Evolutionary conservation across 768 basidiomycete genomes (phyloP), one percentile per base, ranked within the genome.

Genomic region (Calocera cornea): DNA sequence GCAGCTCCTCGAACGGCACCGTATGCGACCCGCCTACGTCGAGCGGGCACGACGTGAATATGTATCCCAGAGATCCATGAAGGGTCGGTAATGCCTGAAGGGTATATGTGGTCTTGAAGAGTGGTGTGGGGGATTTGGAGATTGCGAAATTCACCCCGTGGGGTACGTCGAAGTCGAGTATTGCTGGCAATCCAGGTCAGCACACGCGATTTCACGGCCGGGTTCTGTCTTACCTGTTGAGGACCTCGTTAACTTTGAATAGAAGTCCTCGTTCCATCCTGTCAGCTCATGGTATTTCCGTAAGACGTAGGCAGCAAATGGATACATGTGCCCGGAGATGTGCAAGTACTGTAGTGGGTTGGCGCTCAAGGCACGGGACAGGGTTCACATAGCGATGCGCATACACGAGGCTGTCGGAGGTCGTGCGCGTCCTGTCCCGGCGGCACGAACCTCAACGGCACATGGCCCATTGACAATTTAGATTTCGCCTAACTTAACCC

Each of bases 211-310:
- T 11, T 29, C 2, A n/a, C 27, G n/a, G 38, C 54, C 1, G 68
- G n/a, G 41, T 69, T 36, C 31, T 64, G 19, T 41, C 75, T 34
- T 68, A 95, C 93, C 90, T 78, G 84, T 87, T 1, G 94, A 95
- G 38, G 92, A 90, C 66, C 91, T 85, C 0, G 92, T 97, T 49
- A 98, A 72, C 71, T 95, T 92, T 1, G 89, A 85, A 73, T 92
- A 97, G 24, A 95, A 80, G 73, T 97, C 95, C 75, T 95, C 92
- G 72, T 93, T 94, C 95, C 95, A 98, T 69, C 92, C 90, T 34
- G 92, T 97, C n/a, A 86, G 86, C 71, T 84, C 83, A 80, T 92
- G 94, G 77, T 95, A 97, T 75, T 83, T 87, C 70, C 89, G 87
- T 40, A 97, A 81, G 67, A 97, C 88, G 78, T 92, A 91, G 16